phyloP scores from a whole-genome alignment of 345 rosid species.

The Capsella bursapastoris region DNA sequence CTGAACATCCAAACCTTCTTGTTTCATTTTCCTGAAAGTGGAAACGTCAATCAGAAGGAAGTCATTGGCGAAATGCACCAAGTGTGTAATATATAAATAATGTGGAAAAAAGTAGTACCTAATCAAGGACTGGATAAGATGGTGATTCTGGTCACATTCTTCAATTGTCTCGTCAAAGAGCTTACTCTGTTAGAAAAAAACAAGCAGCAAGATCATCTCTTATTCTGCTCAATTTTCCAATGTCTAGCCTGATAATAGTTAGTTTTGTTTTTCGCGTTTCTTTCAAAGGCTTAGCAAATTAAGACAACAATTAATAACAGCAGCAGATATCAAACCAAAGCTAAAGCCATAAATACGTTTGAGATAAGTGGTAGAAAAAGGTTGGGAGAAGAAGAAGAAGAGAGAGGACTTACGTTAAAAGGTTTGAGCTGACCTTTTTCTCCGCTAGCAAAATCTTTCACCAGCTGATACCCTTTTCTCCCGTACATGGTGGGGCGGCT shows the following conservation, averaged over 20 bases:
- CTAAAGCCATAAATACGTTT: no score
- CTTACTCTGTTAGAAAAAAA: slow-evolving; percentile 49
- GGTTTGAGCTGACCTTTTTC: slow-evolving; percentile 65
- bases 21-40: slow-evolving; percentile 77
- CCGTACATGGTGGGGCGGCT: slow-evolving; percentile 52
- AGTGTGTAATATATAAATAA: no score
- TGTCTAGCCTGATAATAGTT: no score
- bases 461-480: slow-evolving; percentile 59
- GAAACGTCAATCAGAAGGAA: background rate
- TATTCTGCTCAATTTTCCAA: no score
- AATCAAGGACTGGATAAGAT: slow-evolving; percentile 61
- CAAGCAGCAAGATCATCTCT: no score
- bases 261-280: no score
- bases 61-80: background rate
- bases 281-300: no score
- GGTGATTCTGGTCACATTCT: slow-evolving; percentile 66
- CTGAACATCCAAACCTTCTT: slow-evolving; percentile 76
- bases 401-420: slow-evolving; percentile 53
- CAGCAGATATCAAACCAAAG: no score
- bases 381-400: no score
- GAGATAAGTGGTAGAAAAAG: no score
- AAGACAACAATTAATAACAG: no score
- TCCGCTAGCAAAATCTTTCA: slow-evolving; percentile 55
- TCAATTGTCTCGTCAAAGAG: slow-evolving; percentile 60
- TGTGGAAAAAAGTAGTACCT: slow-evolving; percentile 32